These are phyloP conservation scores for Tillandsia fasciculata DNA, from an alignment of 176 grass and related monocot genomes.

Conservation along the genomic window DNA sequence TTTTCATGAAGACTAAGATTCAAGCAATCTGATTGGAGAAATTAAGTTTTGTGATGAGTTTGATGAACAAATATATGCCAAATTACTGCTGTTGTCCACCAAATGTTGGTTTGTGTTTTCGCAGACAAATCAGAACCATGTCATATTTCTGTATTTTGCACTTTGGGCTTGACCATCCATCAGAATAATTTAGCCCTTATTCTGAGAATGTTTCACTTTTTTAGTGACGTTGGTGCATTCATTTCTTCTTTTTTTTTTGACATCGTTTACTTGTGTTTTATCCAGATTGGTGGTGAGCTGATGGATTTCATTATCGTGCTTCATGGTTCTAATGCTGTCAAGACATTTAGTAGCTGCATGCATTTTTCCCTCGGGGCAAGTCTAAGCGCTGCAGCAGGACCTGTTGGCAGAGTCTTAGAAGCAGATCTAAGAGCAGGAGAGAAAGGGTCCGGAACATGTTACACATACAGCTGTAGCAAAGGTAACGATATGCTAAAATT, in stretches of 20 bases:
- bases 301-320: slow-evolving; percentile 91
- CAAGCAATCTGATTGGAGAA: background rate
- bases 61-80: background rate
- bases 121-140: background rate
- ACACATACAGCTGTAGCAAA: slow-evolving; percentile 97
- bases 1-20: no score
- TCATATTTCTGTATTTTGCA: background rate
- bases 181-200: background rate
- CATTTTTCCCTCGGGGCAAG: slow-evolving; percentile 83
- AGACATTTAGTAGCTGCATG: slow-evolving; percentile 64
- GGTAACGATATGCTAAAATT: slow-evolving; percentile 26
- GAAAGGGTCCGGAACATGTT: slow-evolving; percentile 68
- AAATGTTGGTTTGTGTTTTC: background rate
- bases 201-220: background rate
- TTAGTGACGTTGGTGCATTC: background rate
- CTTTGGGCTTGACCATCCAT: background rate
- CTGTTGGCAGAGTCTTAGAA: slow-evolving; percentile 81
- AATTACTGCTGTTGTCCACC: background rate
- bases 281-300: slow-evolving; percentile 64
- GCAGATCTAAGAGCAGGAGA: slow-evolving; percentile 71
- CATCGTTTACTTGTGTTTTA: background rate
- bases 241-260: background rate
- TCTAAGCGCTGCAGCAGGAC: slow-evolving; percentile 74
- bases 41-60: background rate
- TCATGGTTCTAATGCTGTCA: slow-evolving; percentile 50